Conservation (phyloP, 495 filamentous ascomycete genomes). For the Lasiosphaeria ovina region DNA sequence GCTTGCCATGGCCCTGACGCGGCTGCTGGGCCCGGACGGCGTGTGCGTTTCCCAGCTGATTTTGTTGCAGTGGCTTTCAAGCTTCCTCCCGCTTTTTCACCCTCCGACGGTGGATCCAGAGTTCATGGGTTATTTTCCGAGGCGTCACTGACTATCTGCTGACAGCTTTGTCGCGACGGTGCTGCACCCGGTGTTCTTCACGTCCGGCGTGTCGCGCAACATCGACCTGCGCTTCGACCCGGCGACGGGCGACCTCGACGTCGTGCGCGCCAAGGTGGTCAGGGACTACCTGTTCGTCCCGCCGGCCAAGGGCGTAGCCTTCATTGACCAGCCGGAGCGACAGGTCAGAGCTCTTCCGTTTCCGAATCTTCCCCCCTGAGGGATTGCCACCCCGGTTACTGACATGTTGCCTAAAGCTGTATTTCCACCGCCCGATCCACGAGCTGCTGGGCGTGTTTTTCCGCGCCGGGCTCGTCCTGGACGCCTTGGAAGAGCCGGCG, state of each 20-base stretch:
- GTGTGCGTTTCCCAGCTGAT: slow-evolving; percentile 28
- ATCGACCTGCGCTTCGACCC: slow-evolving; percentile 26
- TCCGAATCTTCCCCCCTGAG: neutral
- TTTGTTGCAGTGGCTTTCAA: neutral
- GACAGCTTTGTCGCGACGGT: slow-evolving; percentile 38
- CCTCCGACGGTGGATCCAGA: too few species aligned
- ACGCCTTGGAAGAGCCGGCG: slow-evolving; percentile 42
- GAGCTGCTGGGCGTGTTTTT: slow-evolving; percentile 42
- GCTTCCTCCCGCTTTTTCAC: too few species aligned
- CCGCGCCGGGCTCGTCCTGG: slow-evolving; percentile 36
- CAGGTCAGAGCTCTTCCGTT: slow-evolving; percentile 25
- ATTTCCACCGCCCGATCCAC: slow-evolving; percentile 42
- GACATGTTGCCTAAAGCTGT: slow-evolving; percentile 21
- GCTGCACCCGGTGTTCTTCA: slow-evolving; percentile 47
- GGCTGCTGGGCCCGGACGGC: slow-evolving; percentile 35
- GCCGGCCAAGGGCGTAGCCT: slow-evolving; percentile 34
- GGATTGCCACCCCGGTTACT: neutral
- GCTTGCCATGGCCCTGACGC: slow-evolving; percentile 33
- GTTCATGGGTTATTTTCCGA: too few species aligned
- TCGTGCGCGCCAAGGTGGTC: slow-evolving; percentile 29
- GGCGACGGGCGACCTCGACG: slow-evolving; percentile 23
- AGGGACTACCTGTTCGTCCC: slow-evolving; percentile 37
- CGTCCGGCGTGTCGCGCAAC: slow-evolving; percentile 32
- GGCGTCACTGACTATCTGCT: neutral
- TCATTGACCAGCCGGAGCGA: slow-evolving; percentile 27